Conservation (phyloP, 371 early-diverging fungal genomes). For the Mucor circinelloides region DNA sequence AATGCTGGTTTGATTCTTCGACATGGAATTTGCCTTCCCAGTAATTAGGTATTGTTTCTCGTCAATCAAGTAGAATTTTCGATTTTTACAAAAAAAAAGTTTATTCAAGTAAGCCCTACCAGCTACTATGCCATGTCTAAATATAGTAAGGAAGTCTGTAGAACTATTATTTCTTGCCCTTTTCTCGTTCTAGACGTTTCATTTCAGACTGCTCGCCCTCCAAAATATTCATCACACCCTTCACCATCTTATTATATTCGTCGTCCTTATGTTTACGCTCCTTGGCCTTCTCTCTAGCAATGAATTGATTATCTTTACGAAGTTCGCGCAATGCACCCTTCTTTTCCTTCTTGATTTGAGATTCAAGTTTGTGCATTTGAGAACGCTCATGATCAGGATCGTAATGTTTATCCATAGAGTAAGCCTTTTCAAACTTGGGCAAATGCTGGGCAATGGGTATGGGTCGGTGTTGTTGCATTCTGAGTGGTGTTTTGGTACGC, state of each 20-base stretch:
- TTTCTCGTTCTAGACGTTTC: constrained; percentile 68
- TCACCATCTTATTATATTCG: constrained; percentile 86
- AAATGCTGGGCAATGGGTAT: constrained; percentile 87
- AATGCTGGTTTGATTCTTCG: not conserved
- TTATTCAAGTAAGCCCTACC: not conserved
- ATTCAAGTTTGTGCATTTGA: constrained; percentile 74
- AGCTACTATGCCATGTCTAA: not conserved
- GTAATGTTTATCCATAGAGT: constrained; percentile 80
- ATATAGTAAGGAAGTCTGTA: not conserved
- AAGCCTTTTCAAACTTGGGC: constrained; percentile 90
- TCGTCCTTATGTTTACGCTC: constrained; percentile 78
- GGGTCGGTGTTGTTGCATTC: constrained; percentile 83
- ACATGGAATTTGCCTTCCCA: not conserved
- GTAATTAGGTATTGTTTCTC: not conserved
- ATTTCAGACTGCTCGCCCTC: constrained; percentile 80
- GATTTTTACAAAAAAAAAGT: not conserved
- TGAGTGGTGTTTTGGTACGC: constrained; percentile 70
- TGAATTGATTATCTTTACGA: constrained; percentile 89
- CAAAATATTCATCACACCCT: constrained; percentile 79
- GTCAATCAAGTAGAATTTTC: not conserved
- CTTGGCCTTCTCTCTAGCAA: constrained; percentile 74
- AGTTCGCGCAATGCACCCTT: constrained; percentile 94
- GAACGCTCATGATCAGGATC: constrained; percentile 80
- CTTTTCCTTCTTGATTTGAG: constrained; percentile 85
- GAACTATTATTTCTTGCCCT: constrained; percentile 33